These are phyloP conservation scores for Dillenia turbinata DNA, from an alignment of 164 flowering plant species.

Conservation along the genomic window DNA sequence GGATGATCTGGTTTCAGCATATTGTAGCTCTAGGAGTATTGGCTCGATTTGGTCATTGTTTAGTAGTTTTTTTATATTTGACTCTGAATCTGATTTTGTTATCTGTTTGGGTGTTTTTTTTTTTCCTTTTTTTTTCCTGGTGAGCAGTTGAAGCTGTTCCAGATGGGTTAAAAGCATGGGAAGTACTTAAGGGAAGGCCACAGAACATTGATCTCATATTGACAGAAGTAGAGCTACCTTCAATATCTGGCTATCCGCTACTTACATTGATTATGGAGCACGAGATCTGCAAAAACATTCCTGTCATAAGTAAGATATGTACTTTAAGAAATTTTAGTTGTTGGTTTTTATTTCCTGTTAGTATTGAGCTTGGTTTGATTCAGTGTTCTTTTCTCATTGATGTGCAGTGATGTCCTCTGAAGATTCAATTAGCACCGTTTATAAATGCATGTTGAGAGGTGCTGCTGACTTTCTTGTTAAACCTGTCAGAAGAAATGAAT, in stretches of 20 bases:
- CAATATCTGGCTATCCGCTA: slow-evolving; percentile 80
- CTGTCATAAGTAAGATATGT: slow-evolving; percentile 82
- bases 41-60: no score
- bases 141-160: slow-evolving; percentile 75
- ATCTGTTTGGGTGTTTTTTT: no score
- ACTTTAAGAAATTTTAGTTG: neutral
- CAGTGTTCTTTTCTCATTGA: slow-evolving; percentile 6
- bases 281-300: slow-evolving; percentile 79
- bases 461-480: slow-evolving; percentile 95
- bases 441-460: slow-evolving; percentile 90
- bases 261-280: slow-evolving; percentile 81
- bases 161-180: slow-evolving; percentile 98
- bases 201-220: slow-evolving; percentile 66
- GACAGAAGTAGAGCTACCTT: slow-evolving; percentile 88
- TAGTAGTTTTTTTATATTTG: no score
- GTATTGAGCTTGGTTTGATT: neutral
- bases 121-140: no score
- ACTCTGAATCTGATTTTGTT: no score
- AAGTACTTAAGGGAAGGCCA: slow-evolving; percentile 61
- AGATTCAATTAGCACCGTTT: slow-evolving; percentile 73
- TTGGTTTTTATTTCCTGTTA: neutral
- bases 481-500: slow-evolving; percentile 88
- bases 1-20: no score
- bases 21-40: no score
- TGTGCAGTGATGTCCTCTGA: slow-evolving; percentile 92